phyloP scores from a whole-genome alignment of 2,329 filamentous ascomycete species.

The Akanthomyces lecanii region DNA sequence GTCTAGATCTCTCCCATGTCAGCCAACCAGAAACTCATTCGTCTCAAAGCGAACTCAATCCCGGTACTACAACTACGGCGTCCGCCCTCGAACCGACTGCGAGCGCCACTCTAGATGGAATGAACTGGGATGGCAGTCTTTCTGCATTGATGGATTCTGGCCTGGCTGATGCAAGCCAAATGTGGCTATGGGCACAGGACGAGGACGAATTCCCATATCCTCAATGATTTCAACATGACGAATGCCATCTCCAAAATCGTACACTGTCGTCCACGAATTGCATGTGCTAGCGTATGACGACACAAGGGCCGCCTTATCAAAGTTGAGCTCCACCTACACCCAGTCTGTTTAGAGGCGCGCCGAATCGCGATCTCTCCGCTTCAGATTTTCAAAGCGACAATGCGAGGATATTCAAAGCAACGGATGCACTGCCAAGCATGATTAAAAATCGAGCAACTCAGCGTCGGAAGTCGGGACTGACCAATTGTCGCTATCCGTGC shows the following conservation, averaged over 20 bases:
- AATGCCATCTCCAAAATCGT: not conserved
- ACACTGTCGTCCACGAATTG: too few species aligned
- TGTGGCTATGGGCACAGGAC: constrained; percentile 15
- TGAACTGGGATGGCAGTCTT: constrained; percentile 13
- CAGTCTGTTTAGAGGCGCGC: not conserved
- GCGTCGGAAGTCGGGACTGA: too few species aligned
- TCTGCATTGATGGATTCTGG: constrained; percentile 13
- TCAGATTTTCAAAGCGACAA: not conserved
- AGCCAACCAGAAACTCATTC: not conserved
- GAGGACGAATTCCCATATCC: not conserved
- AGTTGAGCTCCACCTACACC: not conserved
- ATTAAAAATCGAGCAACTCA: not conserved
- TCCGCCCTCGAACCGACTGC: not conserved
- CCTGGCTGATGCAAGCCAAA: constrained; percentile 13
- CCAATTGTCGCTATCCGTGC: not conserved
- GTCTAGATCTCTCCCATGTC: not conserved
- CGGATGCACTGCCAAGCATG: not conserved
- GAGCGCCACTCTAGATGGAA: not conserved
- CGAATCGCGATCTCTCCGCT: not conserved
- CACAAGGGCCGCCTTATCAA: too few species aligned
- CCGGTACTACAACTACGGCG: not conserved
- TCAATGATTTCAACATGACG: not conserved
- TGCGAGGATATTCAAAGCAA: too few species aligned
- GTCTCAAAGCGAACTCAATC: not conserved
- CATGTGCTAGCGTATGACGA: too few species aligned